These are phyloP conservation scores for Suillus variegatus DNA, from an alignment of 768 basidiomycete species.

Conservation along the genomic window DNA sequence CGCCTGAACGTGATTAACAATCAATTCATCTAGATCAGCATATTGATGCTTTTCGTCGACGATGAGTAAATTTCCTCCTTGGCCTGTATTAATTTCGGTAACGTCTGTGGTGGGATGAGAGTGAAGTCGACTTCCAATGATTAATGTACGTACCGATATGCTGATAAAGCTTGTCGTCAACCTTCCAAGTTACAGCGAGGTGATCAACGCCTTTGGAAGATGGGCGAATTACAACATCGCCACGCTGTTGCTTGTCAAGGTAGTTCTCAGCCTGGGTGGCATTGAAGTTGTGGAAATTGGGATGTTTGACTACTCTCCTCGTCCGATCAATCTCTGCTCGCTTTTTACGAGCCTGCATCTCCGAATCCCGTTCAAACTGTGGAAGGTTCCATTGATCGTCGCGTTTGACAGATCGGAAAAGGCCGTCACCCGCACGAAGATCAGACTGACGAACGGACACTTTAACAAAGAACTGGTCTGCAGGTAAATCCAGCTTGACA, in stretches of 20 bases:
- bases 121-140: neutral
- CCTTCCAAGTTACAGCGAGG: slow-evolving; percentile 98
- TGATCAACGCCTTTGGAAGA: slow-evolving; percentile 94
- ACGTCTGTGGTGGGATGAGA: slow-evolving; percentile 56
- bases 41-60: slow-evolving; percentile 82
- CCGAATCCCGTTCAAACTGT: slow-evolving; percentile 67
- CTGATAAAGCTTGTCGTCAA: slow-evolving; percentile 93
- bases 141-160: slow-evolving; percentile 74
- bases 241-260: slow-evolving; percentile 87
- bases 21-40: slow-evolving; percentile 93
- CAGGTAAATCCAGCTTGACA: slow-evolving; percentile 60
- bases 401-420: slow-evolving; percentile 56
- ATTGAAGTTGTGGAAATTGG: slow-evolving; percentile 96
- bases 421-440: slow-evolving; percentile 59
- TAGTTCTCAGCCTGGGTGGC: slow-evolving; percentile 86
- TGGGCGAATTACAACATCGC: slow-evolving; percentile 95
- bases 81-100: slow-evolving; percentile 76
- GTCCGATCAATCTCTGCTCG: slow-evolving; percentile 77
- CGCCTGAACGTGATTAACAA: slow-evolving; percentile 95
- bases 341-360: slow-evolving; percentile 80
- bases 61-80: slow-evolving; percentile 65
- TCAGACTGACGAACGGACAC: slow-evolving; percentile 72
- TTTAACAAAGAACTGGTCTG: slow-evolving; percentile 67
- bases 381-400: slow-evolving; percentile 68
- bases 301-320: slow-evolving; percentile 92